These are phyloP conservation scores for Candida sakaeoensis DNA, from an alignment of 805 yeast species.

Conservation along the genomic window DNA sequence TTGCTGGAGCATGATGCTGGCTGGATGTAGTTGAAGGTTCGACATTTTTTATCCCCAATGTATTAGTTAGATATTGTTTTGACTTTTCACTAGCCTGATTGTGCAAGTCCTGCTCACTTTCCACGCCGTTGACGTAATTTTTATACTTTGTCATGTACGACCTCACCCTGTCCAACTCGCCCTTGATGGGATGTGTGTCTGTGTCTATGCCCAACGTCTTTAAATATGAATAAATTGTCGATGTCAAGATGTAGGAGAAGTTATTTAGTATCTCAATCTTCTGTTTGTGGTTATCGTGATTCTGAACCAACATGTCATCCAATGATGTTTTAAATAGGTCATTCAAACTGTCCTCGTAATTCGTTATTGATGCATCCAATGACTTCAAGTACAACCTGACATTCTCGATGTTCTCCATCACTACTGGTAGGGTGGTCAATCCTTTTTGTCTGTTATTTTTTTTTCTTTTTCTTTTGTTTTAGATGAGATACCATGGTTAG, in stretches of 20 bases:
- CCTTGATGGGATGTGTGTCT: conserved; percentile 58
- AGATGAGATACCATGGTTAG: conserved; percentile 19
- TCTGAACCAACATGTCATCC: conserved; percentile 31
- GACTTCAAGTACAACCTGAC: conserved; percentile 37
- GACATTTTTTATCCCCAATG: conserved; percentile 35
- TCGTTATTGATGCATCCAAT: conserved; percentile 34
- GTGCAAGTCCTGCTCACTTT: conserved; percentile 18
- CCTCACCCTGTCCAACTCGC: conserved; percentile 63
- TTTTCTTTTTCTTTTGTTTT: conserved; percentile 3
- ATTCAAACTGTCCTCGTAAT: conserved; percentile 30
- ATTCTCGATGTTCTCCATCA: conserved; percentile 48
- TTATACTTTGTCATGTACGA: conserved; percentile 61
- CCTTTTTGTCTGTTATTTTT: conserved; percentile 1
- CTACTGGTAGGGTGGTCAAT: too few relatives aligned
- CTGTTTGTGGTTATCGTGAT: conserved; percentile 21
- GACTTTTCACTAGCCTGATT: conserved; percentile 37
- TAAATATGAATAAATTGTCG: conserved; percentile 56
- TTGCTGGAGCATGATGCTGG: conserved; percentile 30
- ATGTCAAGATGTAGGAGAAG: conserved; percentile 50
- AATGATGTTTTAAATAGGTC: conserved; percentile 37
- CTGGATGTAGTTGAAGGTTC: conserved; percentile 28
- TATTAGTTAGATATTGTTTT: conserved; percentile 42
- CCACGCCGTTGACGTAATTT: conserved; percentile 24
- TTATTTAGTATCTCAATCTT: conserved; percentile 32
- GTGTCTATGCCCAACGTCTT: conserved; percentile 58